Base-by-base conservation (phyloP, 2,329 filamentous ascomycete species). In the Venturia pyrina region DNA sequence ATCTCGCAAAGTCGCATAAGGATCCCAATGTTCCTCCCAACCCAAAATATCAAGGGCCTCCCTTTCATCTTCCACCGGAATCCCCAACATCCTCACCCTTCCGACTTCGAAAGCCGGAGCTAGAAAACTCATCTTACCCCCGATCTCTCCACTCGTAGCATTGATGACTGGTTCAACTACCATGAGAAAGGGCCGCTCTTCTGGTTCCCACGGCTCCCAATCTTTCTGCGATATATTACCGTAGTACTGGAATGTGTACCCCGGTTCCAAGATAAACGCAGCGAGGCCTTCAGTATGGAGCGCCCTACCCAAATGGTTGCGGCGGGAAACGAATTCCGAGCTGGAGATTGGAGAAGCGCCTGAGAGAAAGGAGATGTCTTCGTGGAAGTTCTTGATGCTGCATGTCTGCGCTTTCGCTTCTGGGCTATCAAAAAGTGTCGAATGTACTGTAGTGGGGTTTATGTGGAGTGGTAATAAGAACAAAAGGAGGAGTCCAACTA, bases 11-110 rank as follows among this genome's bases (percentile, higher is more conserved):
- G 83, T 87, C 0, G 73, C 73, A 71, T 87, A 88, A 0, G 85
- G 85, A 71, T 87, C 79, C 85, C 84, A 87, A 69, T 87, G 84
- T 69, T 88, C 85, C 72, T 87, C 84, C 80, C 85, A 88, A 0
- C 79, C 76, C 17, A 88, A 77, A 48, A 86, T 82, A 13, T 82
- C 77, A 6, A 87, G 76, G 5, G 28, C 5, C 15, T 34, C 32
- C n/a, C 11, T 13, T 19, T 79, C 75, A 2, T 78, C 72, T 1
- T 79, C 74, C 5, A 79, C 78, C 0, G 85, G 85, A 75, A 88
- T 87, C 1, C 79, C 79, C 7, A 88, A 78, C 71, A 87, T 78
- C 34, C 81, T 78, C 0, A 83, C 85, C 40, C 85, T 80, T 17
- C 82, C 83, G 50, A 83, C 85, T 69, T 88, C 85, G 63, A 88